These are phyloP conservation scores for Aspergillus sp. DNA, from an alignment of 2,329 filamentous ascomycete genomes.

Conservation along the genomic window DNA sequence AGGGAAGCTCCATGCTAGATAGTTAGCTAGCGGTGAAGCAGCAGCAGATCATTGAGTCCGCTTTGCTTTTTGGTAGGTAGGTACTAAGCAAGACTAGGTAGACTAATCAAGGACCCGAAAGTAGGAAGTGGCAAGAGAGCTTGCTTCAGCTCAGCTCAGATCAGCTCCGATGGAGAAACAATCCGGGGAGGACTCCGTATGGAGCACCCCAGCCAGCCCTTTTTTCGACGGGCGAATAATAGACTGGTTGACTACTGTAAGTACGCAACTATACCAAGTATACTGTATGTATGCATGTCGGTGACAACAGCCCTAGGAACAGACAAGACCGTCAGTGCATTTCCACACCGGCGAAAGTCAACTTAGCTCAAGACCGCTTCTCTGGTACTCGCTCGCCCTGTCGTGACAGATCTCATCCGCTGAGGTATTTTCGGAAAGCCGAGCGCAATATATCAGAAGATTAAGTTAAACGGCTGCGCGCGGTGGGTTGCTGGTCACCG, in stretches of 20 bases:
- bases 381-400: constrained; percentile 1
- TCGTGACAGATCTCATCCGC: constrained; percentile 5
- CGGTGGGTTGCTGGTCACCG: background rate
- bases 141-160: too few relatives aligned
- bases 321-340: background rate
- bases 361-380: background rate
- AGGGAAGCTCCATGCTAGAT: too few relatives aligned
- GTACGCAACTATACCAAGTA: too few relatives aligned
- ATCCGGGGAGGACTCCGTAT: too few relatives aligned
- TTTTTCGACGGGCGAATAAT: background rate
- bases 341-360: background rate
- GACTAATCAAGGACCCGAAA: too few relatives aligned
- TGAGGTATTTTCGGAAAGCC: constrained; percentile 1
- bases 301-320: background rate
- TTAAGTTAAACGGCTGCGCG: constrained; percentile 11
- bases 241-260: too few relatives aligned
- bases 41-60: too few relatives aligned
- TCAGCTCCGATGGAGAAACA: too few relatives aligned
- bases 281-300: background rate
- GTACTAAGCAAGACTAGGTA: too few relatives aligned
- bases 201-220: background rate
- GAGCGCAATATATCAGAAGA: constrained; percentile 9
- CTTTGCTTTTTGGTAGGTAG: too few relatives aligned
- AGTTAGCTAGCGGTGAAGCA: too few relatives aligned
- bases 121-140: too few relatives aligned